A percentile compares a stretch with the other conserved stretches of the same genome.
Conservation (phyloP, 2,329 filamentous ascomycete genomes). For the Trichoderma breve region DNA sequence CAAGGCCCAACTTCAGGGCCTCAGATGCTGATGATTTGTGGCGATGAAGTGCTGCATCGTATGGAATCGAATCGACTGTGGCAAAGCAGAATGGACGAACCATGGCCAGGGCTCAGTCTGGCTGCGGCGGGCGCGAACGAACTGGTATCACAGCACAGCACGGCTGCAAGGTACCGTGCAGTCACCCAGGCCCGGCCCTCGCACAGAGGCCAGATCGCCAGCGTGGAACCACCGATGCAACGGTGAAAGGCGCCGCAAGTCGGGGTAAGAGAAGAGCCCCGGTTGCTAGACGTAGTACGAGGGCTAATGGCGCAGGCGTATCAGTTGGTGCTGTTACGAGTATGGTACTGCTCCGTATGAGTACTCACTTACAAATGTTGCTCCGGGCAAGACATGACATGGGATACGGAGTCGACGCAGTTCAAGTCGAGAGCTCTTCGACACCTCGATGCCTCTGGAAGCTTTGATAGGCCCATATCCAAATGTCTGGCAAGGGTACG, state of each 20-base stretch:
- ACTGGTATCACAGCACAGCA: background rate
- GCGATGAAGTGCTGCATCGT: background rate
- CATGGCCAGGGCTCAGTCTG: background rate
- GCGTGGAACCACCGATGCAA: constrained; percentile 21
- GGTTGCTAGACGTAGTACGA: background rate
- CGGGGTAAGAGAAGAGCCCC: constrained; percentile 4
- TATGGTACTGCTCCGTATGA: background rate
- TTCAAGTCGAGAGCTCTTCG: background rate
- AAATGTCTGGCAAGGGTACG: constrained; percentile 14
- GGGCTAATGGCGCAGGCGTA: background rate
- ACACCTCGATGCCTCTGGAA: background rate
- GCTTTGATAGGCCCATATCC: constrained; percentile 20
- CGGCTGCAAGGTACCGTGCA: constrained; percentile 21
- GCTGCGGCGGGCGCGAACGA: background rate
- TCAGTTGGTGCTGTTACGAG: background rate
- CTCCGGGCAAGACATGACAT: background rate
- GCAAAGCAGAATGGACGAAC: background rate
- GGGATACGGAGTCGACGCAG: background rate
- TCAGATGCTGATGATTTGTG: background rate
- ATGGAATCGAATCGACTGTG: background rate
- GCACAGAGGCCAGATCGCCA: constrained; percentile 19
- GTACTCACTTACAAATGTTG: background rate
- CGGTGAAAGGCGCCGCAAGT: constrained; percentile 17
- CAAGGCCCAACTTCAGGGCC: background rate
- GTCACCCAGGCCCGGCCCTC: background rate